Evolutionary conservation across 495 filamentous ascomycete species (phyloP).

Genomic region (Podospora bellae-mahoneyi): DNA sequence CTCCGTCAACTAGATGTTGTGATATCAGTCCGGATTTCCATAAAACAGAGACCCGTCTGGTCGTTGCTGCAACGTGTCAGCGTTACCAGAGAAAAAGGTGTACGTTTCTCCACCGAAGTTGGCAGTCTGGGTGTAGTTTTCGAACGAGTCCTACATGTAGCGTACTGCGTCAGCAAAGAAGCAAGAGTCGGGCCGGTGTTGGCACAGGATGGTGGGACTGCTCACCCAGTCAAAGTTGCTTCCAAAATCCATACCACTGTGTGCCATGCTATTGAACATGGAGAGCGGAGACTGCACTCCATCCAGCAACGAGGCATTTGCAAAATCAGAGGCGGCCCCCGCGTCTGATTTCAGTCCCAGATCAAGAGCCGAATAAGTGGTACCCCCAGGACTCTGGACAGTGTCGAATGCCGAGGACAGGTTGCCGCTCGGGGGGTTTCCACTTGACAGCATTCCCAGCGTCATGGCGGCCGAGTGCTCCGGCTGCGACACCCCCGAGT

Average conservation of each 20-base stretch:
- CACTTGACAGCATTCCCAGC: conserved; percentile 71
- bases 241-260: conserved; percentile 41
- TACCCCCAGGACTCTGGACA: conserved; percentile 38
- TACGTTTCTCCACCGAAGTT: conserved; percentile 47
- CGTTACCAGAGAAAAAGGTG: conserved; percentile 45
- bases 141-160: conserved; percentile 42
- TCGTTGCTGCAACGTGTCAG: conserved; percentile 36
- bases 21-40: conserved; percentile 19
- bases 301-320: conserved; percentile 54
- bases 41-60: conserved; percentile 19
- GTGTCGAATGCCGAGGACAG: conserved; percentile 34
- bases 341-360: conserved; percentile 26
- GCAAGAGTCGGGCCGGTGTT: not conserved
- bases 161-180: not conserved
- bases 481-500: conserved; percentile 41
- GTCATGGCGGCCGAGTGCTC: conserved; percentile 78
- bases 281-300: conserved; percentile 53
- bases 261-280: conserved; percentile 49
- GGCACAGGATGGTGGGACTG: not conserved
- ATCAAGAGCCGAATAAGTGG: conserved; percentile 37
- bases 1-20: conserved; percentile 11
- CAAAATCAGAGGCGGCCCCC: conserved; percentile 46
- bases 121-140: conserved; percentile 48
- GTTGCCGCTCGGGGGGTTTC: conserved; percentile 55
- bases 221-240: conserved; percentile 74